phyloP scores from a whole-genome alignment of 73 alveolate genomes.

The Paramecium octaurelia region DNA sequence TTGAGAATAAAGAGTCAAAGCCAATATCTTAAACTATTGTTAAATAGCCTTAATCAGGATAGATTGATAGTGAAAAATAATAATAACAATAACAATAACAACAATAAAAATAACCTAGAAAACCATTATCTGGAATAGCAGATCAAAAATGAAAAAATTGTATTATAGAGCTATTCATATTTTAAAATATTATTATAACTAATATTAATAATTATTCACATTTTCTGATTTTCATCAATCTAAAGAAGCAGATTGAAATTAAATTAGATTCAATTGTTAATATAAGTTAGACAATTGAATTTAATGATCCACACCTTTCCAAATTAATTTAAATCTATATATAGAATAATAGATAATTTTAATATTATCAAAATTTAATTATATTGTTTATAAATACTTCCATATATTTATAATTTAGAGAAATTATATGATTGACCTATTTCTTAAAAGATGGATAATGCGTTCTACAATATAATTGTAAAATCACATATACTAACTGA shows the following conservation, averaged over 20 bases:
- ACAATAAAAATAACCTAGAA: not conserved
- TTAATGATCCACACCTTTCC: too few relatives aligned
- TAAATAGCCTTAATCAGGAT: not conserved
- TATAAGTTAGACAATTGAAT: too few relatives aligned
- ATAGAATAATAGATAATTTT: too few relatives aligned
- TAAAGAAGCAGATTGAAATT: too few relatives aligned
- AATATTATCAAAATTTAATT: too few relatives aligned
- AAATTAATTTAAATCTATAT: too few relatives aligned
- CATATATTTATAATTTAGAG: too few relatives aligned
- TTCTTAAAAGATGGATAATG: not conserved
- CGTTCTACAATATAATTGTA: not conserved
- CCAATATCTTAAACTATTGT: not conserved
- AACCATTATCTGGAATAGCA: not conserved
- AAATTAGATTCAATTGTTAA: too few relatives aligned
- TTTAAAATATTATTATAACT: not conserved
- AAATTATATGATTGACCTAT: too few relatives aligned
- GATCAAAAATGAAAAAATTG: not conserved
- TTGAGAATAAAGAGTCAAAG: not conserved
- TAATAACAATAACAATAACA: not conserved
- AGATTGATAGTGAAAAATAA: not conserved
- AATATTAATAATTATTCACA: not conserved
- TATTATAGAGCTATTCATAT: not conserved
- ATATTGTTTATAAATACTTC: not conserved
- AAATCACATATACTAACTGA: not conserved
- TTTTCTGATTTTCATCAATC: not conserved